Evolutionary conservation across 805 yeast genomes (phyloP).

Genomic region (Saccharomycodes ludwigii): DNA sequence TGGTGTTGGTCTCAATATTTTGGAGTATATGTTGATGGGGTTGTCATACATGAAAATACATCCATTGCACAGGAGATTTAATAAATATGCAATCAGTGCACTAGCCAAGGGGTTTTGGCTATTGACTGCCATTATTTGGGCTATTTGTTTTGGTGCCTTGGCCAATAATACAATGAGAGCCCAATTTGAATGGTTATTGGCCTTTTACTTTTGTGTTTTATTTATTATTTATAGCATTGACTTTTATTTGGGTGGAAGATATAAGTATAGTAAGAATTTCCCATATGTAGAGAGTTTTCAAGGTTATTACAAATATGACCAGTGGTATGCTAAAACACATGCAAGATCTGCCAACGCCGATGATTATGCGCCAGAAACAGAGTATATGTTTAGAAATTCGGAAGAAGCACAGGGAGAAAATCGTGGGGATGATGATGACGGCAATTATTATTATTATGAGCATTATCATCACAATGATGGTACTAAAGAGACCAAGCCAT

Average conservation of each 20-base stretch:
- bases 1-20: conserved; percentile 31
- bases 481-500: too few species aligned
- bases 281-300: conserved; percentile 16
- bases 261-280: conserved; percentile 18
- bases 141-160: conserved; percentile 50
- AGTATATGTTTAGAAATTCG: too few species aligned
- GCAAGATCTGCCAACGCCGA: too few species aligned
- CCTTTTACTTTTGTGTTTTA: conserved; percentile 73
- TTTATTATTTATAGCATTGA: conserved; percentile 56
- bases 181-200: conserved; percentile 71
- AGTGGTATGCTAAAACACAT: too few species aligned
- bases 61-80: conserved; percentile 27
- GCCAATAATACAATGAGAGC: conserved; percentile 40
- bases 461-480: too few species aligned
- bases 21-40: conserved; percentile 36
- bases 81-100: conserved; percentile 36
- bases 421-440: too few species aligned
- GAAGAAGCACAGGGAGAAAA: too few species aligned
- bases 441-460: too few species aligned
- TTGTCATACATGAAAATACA: conserved; percentile 21
- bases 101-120: conserved; percentile 54
- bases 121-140: conserved; percentile 49
- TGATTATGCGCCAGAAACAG: too few species aligned
- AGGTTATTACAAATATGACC: conserved; percentile 19
- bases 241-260: conserved; percentile 46